Evolutionary conservation across 1,139 yeast species (phyloP).

Genomic region (Magnusiomyces ingens): DNA sequence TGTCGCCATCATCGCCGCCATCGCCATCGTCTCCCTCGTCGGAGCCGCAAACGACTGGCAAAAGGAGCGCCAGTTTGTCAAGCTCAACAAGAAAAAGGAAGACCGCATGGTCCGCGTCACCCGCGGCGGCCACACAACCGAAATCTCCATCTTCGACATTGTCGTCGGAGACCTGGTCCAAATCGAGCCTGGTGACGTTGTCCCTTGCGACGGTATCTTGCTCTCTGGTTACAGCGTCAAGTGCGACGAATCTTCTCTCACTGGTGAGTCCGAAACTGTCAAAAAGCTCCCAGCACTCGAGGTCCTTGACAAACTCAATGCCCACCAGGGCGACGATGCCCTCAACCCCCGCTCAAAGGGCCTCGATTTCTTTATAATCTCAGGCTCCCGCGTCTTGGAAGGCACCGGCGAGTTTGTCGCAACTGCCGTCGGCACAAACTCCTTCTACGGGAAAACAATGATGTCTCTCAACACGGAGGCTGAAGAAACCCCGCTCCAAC

Average conservation of each 20-base stretch:
- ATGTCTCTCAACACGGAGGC: slow-evolving; percentile 63
- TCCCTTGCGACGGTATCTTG: slow-evolving; percentile 82
- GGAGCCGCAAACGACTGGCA: slow-evolving; percentile 95
- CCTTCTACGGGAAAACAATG: slow-evolving; percentile 90
- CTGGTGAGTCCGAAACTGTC: slow-evolving; percentile 88
- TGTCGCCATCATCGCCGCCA: slow-evolving; percentile 91
- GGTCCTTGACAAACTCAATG: slow-evolving; percentile 22
- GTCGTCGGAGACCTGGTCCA: slow-evolving; percentile 79
- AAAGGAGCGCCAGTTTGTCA: slow-evolving; percentile 88
- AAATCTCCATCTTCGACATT: slow-evolving; percentile 67
- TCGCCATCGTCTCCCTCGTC: slow-evolving; percentile 80
- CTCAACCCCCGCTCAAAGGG: slow-evolving; percentile 26
- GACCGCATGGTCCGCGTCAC: slow-evolving; percentile 73
- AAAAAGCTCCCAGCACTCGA: slow-evolving; percentile 37
- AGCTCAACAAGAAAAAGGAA: slow-evolving; percentile 68
- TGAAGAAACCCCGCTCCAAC: slow-evolving; percentile 86
- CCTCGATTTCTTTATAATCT: slow-evolving; percentile 78
- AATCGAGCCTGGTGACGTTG: slow-evolving; percentile 88
- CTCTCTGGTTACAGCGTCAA: slow-evolving; percentile 67
- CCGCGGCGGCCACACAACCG: slow-evolving; percentile 62
- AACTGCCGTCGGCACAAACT: slow-evolving; percentile 83
- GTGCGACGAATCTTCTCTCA: slow-evolving; percentile 86
- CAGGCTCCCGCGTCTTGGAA: slow-evolving; percentile 82
- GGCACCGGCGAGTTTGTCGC: slow-evolving; percentile 85
- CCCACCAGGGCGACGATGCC: slow-evolving; percentile 12